Conservation (phyloP, 106 monocot species). For the Allium fistulosum region DNA sequence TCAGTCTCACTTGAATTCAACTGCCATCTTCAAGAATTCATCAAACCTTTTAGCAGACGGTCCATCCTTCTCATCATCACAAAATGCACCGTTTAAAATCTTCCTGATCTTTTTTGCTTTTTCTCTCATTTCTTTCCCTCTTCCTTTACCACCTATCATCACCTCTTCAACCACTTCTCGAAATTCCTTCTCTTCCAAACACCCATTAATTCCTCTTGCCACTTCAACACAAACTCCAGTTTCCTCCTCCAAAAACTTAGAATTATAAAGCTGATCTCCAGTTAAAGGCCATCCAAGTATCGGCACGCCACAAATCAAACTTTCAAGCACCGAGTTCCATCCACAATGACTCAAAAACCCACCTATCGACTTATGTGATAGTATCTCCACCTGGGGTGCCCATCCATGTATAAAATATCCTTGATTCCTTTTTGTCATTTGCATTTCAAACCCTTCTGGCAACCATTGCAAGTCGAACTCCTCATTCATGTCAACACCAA, state of each 20-base stretch:
- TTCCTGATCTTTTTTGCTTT: not conserved
- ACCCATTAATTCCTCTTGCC: conserved; percentile 7
- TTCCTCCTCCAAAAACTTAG: conserved; percentile 21
- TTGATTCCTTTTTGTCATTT: conserved; percentile 5
- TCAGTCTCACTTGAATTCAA: not conserved
- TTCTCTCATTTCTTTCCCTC: conserved; percentile 5
- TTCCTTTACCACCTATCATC: not conserved
- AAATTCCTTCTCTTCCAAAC: not conserved
- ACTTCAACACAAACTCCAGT: conserved; percentile 9
- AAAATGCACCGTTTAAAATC: not conserved
- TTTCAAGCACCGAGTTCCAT: conserved; percentile 53
- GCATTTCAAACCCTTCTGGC: conserved; percentile 18
- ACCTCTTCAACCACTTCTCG: not conserved
- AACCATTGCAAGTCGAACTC: conserved; percentile 22
- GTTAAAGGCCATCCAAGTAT: conserved; percentile 19
- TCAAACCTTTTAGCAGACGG: not conserved
- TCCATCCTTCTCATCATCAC: not conserved
- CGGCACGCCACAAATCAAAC: conserved; percentile 11
- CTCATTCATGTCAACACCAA: conserved; percentile 12
- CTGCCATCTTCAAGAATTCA: not conserved
- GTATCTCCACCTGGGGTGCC: conserved; percentile 37
- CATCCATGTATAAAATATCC: conserved; percentile 25
- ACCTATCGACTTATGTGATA: conserved; percentile 16
- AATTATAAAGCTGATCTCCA: conserved; percentile 16
- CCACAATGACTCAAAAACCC: conserved; percentile 76